Conservation (phyloP, 2,329 filamentous ascomycete genomes). For the Cladosporium sp. region DNA sequence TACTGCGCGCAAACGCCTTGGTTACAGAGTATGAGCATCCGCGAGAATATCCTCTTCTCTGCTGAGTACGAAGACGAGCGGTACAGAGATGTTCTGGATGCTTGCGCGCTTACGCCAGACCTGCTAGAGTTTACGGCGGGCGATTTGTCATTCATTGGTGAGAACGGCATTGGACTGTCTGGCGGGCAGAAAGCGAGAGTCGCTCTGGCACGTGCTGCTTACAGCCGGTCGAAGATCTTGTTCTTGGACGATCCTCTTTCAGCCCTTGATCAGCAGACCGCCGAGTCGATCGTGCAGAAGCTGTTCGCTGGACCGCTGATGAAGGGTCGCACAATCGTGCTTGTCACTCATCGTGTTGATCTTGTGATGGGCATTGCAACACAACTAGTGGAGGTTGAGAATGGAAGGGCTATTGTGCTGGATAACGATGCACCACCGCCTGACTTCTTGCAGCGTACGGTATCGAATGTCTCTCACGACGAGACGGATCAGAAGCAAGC, state of each 20-base stretch:
- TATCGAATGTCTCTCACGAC: slow-evolving; percentile 17
- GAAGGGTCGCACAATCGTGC: slow-evolving; percentile 47
- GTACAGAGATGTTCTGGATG: slow-evolving; percentile 63
- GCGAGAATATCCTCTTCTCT: slow-evolving; percentile 62
- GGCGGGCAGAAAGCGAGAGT: slow-evolving; percentile 44
- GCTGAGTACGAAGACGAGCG: slow-evolving; percentile 60
- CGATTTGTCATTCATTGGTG: slow-evolving; percentile 49
- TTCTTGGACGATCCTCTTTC: slow-evolving; percentile 44
- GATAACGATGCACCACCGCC: slow-evolving; percentile 19
- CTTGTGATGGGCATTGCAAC: slow-evolving; percentile 66
- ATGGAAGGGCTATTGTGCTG: slow-evolving; percentile 46
- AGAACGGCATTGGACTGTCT: slow-evolving; percentile 43
- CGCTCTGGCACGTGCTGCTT: slow-evolving; percentile 43
- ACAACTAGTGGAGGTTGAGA: slow-evolving; percentile 64
- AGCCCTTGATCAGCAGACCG: slow-evolving; percentile 54
- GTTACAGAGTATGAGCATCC: slow-evolving; percentile 64
- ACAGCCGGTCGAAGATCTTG: slow-evolving; percentile 40
- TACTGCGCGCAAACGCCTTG: slow-evolving; percentile 63
- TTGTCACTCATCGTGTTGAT: slow-evolving; percentile 62
- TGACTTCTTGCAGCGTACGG: slow-evolving; percentile 14
- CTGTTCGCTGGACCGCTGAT: slow-evolving; percentile 52
- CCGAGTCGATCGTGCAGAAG: slow-evolving; percentile 53
- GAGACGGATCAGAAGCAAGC: slow-evolving; percentile 34
- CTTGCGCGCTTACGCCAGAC: slow-evolving; percentile 56
- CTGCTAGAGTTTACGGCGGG: slow-evolving; percentile 58